Base-by-base conservation (phyloP, 1,284 basidiomycete genomes). In the Puccinia novopanici region DNA sequence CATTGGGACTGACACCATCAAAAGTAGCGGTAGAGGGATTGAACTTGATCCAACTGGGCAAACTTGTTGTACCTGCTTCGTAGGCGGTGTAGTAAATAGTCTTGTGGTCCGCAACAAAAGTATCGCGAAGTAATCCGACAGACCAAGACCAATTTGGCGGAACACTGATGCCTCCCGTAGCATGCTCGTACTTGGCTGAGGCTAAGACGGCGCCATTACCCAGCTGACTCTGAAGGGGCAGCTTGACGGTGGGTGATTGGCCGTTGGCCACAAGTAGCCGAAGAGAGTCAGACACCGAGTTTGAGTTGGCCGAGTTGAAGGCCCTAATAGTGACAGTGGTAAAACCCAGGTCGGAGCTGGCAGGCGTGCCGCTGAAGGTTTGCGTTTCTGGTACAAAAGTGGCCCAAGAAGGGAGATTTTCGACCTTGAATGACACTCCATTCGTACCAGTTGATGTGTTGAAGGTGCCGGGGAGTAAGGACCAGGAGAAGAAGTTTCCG, bases 321-420 rank as follows among this genome's bases (percentile, higher is more conserved):
- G 76, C 67, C 42, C 65, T 70, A 17, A 71, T 57, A 3, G 50
- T 27, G 37, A 78, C 76, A 15, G 24, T 59, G 42, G 63, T 71
- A 27, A 52, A 24, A 13, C 76, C 65, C 17, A 68, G 22, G 30
- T 83, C 65, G 3, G 78, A 27, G 4, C 15, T 30, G 22, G 81
- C 57, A 0, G 84, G 84, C 0, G 81, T 83, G 5, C 84, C 84
- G 0, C 83, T 82, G 61, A 85, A 82, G 19, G 82, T 82, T 2
- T 81, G 81, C 15, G 57, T 75, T 3, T 80, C 71, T 22, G 81
- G 65, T 27, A 84, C 84, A 61, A 85, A 85, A 37, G 52, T 59
- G 22, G 83, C 84, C 84, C 84, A 85, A 8, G 81, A 8, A 0
- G 84, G 84, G 17, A 85, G 81, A 4, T 83, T 83, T 3, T 72